phyloP scores from a whole-genome alignment of 768 basidiomycete species.

The Favolaschia claudopus region DNA sequence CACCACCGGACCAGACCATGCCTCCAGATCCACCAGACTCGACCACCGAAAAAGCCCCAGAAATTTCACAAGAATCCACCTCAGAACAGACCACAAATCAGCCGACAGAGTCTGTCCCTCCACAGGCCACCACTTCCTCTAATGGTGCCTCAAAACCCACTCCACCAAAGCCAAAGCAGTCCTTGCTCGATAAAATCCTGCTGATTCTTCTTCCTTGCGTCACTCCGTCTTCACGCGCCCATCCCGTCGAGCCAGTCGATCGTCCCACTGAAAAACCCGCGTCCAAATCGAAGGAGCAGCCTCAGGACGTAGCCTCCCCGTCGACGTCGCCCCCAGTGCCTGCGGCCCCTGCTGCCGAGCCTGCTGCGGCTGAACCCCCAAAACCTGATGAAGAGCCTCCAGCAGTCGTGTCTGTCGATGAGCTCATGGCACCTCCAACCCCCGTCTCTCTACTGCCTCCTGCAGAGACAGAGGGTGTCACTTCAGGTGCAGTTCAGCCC shows the following conservation, averaged over 20 bases:
- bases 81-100: not conserved
- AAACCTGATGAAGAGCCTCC: constrained; percentile 2
- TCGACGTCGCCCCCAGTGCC: not conserved
- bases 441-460: constrained; percentile 25
- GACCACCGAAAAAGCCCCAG: not conserved
- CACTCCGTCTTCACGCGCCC: constrained; percentile 15
- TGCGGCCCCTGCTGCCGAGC: not conserved
- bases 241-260: constrained; percentile 21
- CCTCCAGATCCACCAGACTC: constrained; percentile 7
- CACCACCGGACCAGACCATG: not conserved
- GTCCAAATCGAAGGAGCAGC: constrained; percentile 3
- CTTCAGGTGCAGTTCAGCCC: constrained; percentile 88
- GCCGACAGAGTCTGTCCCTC: not conserved
- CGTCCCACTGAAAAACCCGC: constrained; percentile 19
- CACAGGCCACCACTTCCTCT: not conserved
- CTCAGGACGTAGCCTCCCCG: not conserved
- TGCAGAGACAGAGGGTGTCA: constrained; percentile 85
- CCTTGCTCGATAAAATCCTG: not conserved
- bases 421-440: constrained; percentile 25
- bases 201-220: constrained; percentile 15
- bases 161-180: constrained; percentile 9
- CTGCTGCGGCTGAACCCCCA: not conserved
- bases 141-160: constrained; percentile 2
- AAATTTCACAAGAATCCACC: not conserved
- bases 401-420: constrained; percentile 18